Evolutionary conservation across 2,329 filamentous ascomycete genomes (phyloP), one percentile per base, ranked within the genome.

Genomic region (Calonectria pseudoreteaudii): DNA sequence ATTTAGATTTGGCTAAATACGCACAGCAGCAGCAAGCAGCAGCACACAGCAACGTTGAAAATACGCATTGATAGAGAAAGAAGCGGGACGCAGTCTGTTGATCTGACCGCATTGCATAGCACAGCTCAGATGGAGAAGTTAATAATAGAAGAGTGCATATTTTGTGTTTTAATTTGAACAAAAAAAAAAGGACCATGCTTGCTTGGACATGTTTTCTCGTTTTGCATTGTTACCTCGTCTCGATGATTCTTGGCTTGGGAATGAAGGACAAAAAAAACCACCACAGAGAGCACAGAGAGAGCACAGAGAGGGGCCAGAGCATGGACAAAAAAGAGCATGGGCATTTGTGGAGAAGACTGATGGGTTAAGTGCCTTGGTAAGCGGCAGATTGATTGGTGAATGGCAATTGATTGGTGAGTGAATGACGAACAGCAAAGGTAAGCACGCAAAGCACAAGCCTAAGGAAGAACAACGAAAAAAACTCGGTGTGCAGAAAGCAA

Each of bases 31-130:
- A 31, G 18, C 18, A n/a, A n/a, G 4, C 20, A 47, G 44, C 44
- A 56, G 52, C 52, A 56, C 52, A 56, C 52, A 56, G 52, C 52
- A 34, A 56, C 52, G 52, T 56, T 56, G 30, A 34, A 56, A 56
- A 56, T 56, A 56, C 52, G 52, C 52, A 56, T 56, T 56, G 52
- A 56, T 56, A 56, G 52, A 56, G 52, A 18, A 56, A 56, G 13
- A 56, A n/a, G 52, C 52, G 52, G 52, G 52, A 34, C 30, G 30
- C 52, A 34, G 52, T 30, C 30, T 30, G 28, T 56, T 56, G 28
- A 34, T 31, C 52, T 56, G 52, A 34, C 52, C 52, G 52, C 52
- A 56, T 56, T 56, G 52, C 52, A 56, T 30, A 56, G 52, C 52
- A 56, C 52, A 56, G 52, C 49, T 16, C 49, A 52, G 49, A 52